Base-by-base conservation (phyloP, 805 yeast genomes). In the Grigorovia humatica region DNA sequence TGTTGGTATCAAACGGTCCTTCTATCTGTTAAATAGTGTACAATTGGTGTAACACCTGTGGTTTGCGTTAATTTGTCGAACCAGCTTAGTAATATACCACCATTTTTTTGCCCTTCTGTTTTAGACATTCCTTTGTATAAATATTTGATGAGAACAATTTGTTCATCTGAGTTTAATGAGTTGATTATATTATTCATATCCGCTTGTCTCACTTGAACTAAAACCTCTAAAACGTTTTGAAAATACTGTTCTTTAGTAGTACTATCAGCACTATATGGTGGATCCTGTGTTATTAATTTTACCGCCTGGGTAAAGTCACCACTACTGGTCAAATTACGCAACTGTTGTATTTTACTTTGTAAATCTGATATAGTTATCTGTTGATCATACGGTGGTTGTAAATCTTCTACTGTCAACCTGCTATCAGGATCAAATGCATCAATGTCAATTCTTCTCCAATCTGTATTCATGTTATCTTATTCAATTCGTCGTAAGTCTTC, bases 381-480 rank as follows among this genome's bases (percentile, higher is more conserved):
- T 9, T 78, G 77, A 44, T 75, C 68, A 56, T 77, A 55, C 12
- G 83, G 82, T 12, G 79, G 79, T 19, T 77, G 69, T 60, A 87
- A 74, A 49, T 86, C 91, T 57, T 77, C 80, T 46, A 75, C 74
- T 35, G 83, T 74, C 55, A 86, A 68, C 60, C 80, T 81, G 17
- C 77, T 78, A 47, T 90, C 96, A 3, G 95, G 86, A 64, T 90
- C 96, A 57, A 81, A 82, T 17, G 88, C 86, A 69, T 93, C 98
- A 50, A 93, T 82, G 67, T 93, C 96, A 60, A 91, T 88, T 77
- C 93, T 82, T 78, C 99, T 85, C 95, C 95, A 86, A 64, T 84
- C 89, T 12, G 17, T 38, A 54, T 54, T 50, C 62, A 59, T 59
- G 2, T 23, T 40, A 17, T 20, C n/a, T n/a, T 11, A 9, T 9